Conservation (phyloP, 2,329 filamentous ascomycete species). For the Cercospora sesami region DNA sequence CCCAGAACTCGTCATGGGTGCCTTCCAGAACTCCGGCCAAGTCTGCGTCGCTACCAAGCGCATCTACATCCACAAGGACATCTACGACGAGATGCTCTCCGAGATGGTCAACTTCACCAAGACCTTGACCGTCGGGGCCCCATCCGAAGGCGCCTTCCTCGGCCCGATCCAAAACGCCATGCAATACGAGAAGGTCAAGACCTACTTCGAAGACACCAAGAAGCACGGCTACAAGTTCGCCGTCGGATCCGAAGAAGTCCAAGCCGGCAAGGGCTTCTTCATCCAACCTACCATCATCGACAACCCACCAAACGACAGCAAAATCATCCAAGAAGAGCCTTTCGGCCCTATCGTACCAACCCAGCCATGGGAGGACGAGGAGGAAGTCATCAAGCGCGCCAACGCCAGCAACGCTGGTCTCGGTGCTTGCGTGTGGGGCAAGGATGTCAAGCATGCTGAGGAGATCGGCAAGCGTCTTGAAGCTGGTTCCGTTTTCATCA, state of each 20-base stretch:
- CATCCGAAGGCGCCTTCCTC: slow-evolving; percentile 49
- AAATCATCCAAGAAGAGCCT: slow-evolving; percentile 52
- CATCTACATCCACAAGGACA: slow-evolving; percentile 58
- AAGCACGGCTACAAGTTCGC: slow-evolving; percentile 52
- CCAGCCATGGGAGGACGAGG: slow-evolving; percentile 48
- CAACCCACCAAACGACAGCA: slow-evolving; percentile 44
- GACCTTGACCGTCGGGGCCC: slow-evolving; percentile 46
- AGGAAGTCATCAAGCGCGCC: slow-evolving; percentile 50
- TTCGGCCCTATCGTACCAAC: slow-evolving; percentile 54
- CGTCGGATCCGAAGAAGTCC: slow-evolving; percentile 54
- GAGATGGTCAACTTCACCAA: slow-evolving; percentile 50
- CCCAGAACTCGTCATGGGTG: slow-evolving; percentile 52
- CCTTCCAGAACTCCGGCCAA: slow-evolving; percentile 61
- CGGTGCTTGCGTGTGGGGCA: slow-evolving; percentile 56
- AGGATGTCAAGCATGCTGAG: slow-evolving; percentile 51
- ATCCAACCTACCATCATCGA: slow-evolving; percentile 50
- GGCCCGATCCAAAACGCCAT: slow-evolving; percentile 62
- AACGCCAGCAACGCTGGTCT: slow-evolving; percentile 55
- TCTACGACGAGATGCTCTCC: slow-evolving; percentile 52
- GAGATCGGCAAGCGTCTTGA: slow-evolving; percentile 51
- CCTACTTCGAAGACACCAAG: slow-evolving; percentile 43
- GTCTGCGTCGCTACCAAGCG: slow-evolving; percentile 57
- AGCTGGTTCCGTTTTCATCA: slow-evolving; percentile 59
- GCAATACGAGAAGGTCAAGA: slow-evolving; percentile 55
- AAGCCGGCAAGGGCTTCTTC: slow-evolving; percentile 44